These are phyloP conservation scores for Coniochaeta sp. DNA, from an alignment of 2,329 filamentous ascomycete species.

Conservation along the genomic window DNA sequence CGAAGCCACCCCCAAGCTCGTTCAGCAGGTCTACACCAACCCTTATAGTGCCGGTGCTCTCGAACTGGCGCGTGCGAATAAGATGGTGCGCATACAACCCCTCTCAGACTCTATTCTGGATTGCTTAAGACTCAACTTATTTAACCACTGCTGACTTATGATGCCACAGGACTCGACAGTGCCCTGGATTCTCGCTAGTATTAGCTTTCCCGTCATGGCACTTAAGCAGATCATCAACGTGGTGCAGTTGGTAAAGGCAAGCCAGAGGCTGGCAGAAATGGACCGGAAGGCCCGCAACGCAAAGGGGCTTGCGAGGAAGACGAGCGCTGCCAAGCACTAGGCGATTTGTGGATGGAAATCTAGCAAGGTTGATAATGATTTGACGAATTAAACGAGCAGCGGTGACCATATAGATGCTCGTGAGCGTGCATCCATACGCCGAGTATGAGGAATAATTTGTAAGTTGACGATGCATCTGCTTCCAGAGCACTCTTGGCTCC, in stretches of 20 bases:
- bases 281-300: constrained; percentile 60
- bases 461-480: not conserved
- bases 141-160: not conserved
- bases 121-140: not conserved
- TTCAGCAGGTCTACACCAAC: constrained; percentile 72
- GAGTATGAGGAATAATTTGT: not conserved
- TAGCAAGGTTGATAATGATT: not conserved
- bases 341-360: not conserved
- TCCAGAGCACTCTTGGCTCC: not conserved
- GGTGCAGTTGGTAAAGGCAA: constrained; percentile 88
- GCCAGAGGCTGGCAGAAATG: constrained; percentile 87
- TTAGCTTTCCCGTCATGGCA: constrained; percentile 81
- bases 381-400: not conserved
- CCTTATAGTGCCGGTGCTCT: constrained; percentile 89
- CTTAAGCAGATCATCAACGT: constrained; percentile 93
- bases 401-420: not conserved
- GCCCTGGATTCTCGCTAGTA: constrained; percentile 72
- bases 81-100: constrained; percentile 57
- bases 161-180: constrained; percentile 25
- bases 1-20: constrained; percentile 61
- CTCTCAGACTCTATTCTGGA: too few relatives aligned
- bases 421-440: not conserved
- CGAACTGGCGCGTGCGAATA: constrained; percentile 89
- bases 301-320: constrained; percentile 44
- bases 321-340: constrained; percentile 14